Base-by-base conservation (phyloP, 2,329 filamentous ascomycete genomes). In the Aureobasidium sp. region DNA sequence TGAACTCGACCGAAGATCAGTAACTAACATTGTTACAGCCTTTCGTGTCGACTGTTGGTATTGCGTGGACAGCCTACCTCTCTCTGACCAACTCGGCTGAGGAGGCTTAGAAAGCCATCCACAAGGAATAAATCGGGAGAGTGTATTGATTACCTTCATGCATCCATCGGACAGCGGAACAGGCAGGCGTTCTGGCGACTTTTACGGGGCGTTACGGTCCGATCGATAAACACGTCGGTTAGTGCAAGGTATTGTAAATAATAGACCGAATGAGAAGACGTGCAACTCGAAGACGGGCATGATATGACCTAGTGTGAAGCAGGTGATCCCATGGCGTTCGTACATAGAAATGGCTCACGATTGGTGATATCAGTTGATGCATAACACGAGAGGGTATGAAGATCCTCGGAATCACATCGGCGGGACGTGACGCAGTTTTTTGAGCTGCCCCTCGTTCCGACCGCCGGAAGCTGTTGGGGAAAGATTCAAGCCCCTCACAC, bases 41-140 rank as follows among this genome's bases (percentile, higher is more conserved):
- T 0, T 97, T 99, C 72, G 93, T 97, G 9, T 97, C 93, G 17
- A 95, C 90, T 9, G 78, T 99, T 62, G 93, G 93, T 81, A 97
- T 97, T 70, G 92, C 92, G 37, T 97, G 93, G 94, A 97, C 94
- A 12, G 93, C 92, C 24, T 99, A 97, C 75, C 84, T 99, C 12
- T 97, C 92, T 2, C 82, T 99, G 57, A 90, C 88, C 65, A 97
- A 97, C 77, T 87, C 92, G 5, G 81, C 91, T 2, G 91, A 95
- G 64, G 89, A 93, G 59, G 81, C 79, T 36, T 66, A 64, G 61
- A 50, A 32, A 39, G 52, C 17, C 7, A 27, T 48, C 15, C 17
- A 39, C 47, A 56, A 57, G 34, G 41, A 41, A 15, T 26, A 37
- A 17, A 46, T 34, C 12, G 56, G 24, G 36, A 46, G 34, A 47